Base-by-base conservation (phyloP, 345 rosid genomes). In the Camelina laxa region DNA sequence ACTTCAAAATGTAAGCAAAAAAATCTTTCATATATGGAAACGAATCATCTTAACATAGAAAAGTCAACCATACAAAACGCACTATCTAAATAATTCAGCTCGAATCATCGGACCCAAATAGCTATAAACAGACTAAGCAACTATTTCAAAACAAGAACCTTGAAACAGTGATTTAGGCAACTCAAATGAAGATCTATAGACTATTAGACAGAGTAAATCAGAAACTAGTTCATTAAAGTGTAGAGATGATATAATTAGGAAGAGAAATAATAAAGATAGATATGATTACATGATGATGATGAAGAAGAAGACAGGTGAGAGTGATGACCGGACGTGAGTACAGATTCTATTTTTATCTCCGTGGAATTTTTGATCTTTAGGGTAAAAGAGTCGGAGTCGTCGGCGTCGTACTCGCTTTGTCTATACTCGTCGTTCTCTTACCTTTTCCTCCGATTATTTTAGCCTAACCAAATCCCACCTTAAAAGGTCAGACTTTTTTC, bases 391-490 rank as follows among this genome's bases (percentile, higher is more conserved):
- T 11, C 31, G 16, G 24, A 65, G 48, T 51, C 39, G 64, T 76
- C 41, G 21, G 24, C 71, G 47, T 51, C 39, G 64, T 76, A 76
- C 80, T 76, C 75, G 80, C 75, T 44, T 70, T 70, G 20, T 49
- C 12, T 54, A 53, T 75, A 75, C 70, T 75, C 74, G 72, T 59
- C 64, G 55, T 73, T 11, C 69, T 12, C 47, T 69, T 15, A 13
- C 57, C 51, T 11, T 27, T 42, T 41, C 6, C 9, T 19, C 55
- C 74, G 75, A 75, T 69, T 75, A 16, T 53, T 3, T 16, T 2
- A 35, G 36, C 27, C 31, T 27, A 56, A 71, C 75, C 73, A n/a
- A n/a, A n/a, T n/a, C n/a, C n/a, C n/a, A n/a, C n/a, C n/a, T n/a
- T n/a, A n/a, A n/a, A n/a, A n/a, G n/a, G n/a, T n/a, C n/a, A n/a